Evolutionary conservation across 371 early-diverging fungal genomes (phyloP), one percentile per base, ranked within the genome.

Genomic region (Haplosporangium sp.): DNA sequence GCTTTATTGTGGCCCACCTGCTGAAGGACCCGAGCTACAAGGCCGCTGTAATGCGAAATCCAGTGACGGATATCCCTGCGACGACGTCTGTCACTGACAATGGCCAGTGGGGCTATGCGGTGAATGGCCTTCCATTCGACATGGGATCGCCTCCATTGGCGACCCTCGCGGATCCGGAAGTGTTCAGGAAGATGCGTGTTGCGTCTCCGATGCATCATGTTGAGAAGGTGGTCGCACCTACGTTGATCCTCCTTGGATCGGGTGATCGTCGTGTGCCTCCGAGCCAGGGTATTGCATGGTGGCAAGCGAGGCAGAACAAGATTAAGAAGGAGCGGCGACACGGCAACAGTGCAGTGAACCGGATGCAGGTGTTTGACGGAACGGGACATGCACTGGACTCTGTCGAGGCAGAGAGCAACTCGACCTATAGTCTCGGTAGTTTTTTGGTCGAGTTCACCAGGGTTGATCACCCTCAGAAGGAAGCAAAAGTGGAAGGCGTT

Each of bases 261-360:
- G 74, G 82, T 6, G 94, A 94, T 70, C 85, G 91, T 35, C 88
- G 94, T 19, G 94, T 94, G 34, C 94, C 94, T 27, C 88, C 87
- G 1, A 76, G 78, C 45, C 89, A 94, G 71, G 90, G 90, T 0
- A 53, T 86, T 19, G 44, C 77, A 3, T 85, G 84, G 84, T 83
- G 76, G 73, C 76, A 84, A 39, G 76, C 75, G 2, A 60, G 83
- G 13, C 75, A 76, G 55, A 76, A 76, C 58, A 42, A 58, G 61
- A 74, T 77, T 62, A 74, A 65, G 42, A 50, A 63, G 44, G 60
- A 70, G 0, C 55, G n/a, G 15, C n/a, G 61, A 44, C 48, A 57
- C n/a, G n/a, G n/a, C 56, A 70, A 71, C n/a, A 76, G 58, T 3
- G 72, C 67, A 5, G 69, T 82, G 35, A 82, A 82, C 66, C 39